Conservation (phyloP, 1,139 yeast species). For the Meyerozyma sp. region DNA sequence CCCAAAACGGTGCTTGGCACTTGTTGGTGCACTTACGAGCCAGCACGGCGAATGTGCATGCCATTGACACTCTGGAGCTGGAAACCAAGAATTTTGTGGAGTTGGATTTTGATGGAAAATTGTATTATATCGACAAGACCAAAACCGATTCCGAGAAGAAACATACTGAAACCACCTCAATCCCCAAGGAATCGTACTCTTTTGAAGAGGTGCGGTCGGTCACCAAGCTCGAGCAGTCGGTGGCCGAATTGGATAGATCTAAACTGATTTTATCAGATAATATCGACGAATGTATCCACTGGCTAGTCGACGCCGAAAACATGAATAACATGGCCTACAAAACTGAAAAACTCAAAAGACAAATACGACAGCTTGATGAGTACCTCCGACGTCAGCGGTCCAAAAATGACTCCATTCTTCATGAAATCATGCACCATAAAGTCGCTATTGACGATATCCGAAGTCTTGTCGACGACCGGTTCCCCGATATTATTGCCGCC, state of each 20-base stretch:
- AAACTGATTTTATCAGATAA: slow-evolving; percentile 8
- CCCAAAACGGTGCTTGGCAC: background rate
- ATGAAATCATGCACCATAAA: slow-evolving; percentile 22
- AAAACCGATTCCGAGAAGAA: background rate
- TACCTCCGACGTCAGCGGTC: slow-evolving; percentile 17
- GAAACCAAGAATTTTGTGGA: slow-evolving; percentile 1
- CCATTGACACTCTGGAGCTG: slow-evolving; percentile 9
- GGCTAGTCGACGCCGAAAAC: slow-evolving; percentile 2
- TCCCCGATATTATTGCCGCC: slow-evolving; percentile 12
- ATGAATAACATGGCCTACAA: slow-evolving; percentile 3
- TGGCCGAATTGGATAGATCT: slow-evolving; percentile 22
- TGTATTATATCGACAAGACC: slow-evolving; percentile 11
- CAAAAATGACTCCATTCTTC: slow-evolving; percentile 20
- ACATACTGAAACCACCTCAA: background rate
- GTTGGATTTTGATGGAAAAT: slow-evolving; percentile 20
- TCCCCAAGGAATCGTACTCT: slow-evolving; percentile 19
- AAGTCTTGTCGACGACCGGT: slow-evolving; percentile 15
- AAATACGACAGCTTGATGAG: slow-evolving; percentile 10
- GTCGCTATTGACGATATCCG: slow-evolving; percentile 19
- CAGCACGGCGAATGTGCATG: slow-evolving; percentile 15
- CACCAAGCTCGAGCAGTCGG: slow-evolving; percentile 23
- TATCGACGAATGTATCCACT: background rate
- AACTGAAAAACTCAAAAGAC: slow-evolving; percentile 3
- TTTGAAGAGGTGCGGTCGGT: slow-evolving; percentile 33
- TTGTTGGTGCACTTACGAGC: slow-evolving; percentile 1